These are phyloP conservation scores for Macaranga tanarius DNA, from an alignment of 441 rosid species.

Conservation along the genomic window DNA sequence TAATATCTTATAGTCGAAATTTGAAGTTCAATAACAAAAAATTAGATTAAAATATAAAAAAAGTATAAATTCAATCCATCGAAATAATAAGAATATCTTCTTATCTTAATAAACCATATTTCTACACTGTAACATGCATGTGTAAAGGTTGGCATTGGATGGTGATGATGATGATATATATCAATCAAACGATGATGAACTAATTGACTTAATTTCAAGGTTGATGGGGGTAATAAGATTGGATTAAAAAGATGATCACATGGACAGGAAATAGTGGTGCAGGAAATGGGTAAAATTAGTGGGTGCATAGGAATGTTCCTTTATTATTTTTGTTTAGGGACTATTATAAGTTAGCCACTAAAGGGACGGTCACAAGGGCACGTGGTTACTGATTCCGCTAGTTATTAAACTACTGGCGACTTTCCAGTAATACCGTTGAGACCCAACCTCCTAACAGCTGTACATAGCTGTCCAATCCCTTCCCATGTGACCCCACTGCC, in stretches of 20 bases:
- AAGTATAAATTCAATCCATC: too few relatives aligned
- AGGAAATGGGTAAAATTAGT: constrained; percentile 17
- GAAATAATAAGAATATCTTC: too few relatives aligned
- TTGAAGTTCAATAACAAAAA: too few relatives aligned
- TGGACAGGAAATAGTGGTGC: constrained; percentile 25
- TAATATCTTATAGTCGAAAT: too few relatives aligned
- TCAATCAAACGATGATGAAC: not conserved
- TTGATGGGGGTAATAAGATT: not conserved
- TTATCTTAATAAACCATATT: too few relatives aligned
- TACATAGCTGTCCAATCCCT: constrained; percentile 66
- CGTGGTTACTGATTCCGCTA: constrained; percentile 65
- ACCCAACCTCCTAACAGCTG: constrained; percentile 62
- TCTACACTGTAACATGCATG: too few relatives aligned
- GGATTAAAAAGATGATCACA: constrained; percentile 27
- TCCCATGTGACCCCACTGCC: constrained; percentile 54
- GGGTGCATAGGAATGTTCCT: constrained; percentile 36
- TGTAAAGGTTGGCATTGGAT: too few relatives aligned
- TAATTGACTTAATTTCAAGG: not conserved
- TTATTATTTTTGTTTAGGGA: constrained; percentile 10
- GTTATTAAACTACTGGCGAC: constrained; percentile 52
- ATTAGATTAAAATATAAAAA: too few relatives aligned
- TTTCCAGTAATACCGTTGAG: constrained; percentile 74
- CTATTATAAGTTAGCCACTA: constrained; percentile 26
- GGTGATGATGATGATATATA: not conserved
- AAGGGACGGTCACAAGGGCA: constrained; percentile 60